Conservation (phyloP, 768 basidiomycete genomes). For the Hebeloma cylindrosporum region DNA sequence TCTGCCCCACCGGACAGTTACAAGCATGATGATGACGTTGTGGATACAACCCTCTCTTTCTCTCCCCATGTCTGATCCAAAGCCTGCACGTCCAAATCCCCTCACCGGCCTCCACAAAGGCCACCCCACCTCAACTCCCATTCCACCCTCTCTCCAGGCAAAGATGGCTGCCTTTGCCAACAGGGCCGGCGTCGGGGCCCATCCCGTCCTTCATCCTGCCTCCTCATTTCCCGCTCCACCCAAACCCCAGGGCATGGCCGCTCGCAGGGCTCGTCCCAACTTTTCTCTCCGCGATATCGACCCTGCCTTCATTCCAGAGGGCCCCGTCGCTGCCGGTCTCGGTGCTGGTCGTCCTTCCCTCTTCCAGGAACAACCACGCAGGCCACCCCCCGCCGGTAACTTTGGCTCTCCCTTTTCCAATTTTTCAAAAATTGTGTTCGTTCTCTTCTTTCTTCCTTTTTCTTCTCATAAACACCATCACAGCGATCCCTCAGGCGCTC, state of each 20-base stretch:
- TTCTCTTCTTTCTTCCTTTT: constrained; percentile 18
- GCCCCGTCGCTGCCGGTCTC: constrained; percentile 65
- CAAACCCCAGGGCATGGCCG: constrained; percentile 34
- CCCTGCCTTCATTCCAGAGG: constrained; percentile 43
- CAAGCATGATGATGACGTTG: constrained; percentile 36
- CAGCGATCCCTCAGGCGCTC: constrained; percentile 94
- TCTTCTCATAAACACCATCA: constrained; percentile 9
- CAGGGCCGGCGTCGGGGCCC: constrained; percentile 16
- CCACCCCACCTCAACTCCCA: constrained; percentile 51
- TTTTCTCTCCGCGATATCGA: constrained; percentile 65
- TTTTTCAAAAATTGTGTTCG: constrained; percentile 92
- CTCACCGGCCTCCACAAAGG: constrained; percentile 47
- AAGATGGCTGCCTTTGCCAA: constrained; percentile 83
- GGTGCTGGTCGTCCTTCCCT: constrained; percentile 64
- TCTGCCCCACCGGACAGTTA: constrained; percentile 47
- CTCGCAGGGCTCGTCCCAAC: constrained; percentile 50
- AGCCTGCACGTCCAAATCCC: constrained; percentile 22
- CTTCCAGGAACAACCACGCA: constrained; percentile 38
- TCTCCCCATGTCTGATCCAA: constrained; percentile 26
- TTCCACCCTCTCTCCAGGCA: constrained; percentile 87
- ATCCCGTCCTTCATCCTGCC: constrained; percentile 17
- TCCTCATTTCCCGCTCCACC: constrained; percentile 17
- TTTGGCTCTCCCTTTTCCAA: constrained; percentile 85
- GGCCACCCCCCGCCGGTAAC: constrained; percentile 37
- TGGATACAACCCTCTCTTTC: constrained; percentile 17